Evolutionary conservation across 495 filamentous ascomycete genomes (phyloP).

Genomic region (Tricharina praecox): DNA sequence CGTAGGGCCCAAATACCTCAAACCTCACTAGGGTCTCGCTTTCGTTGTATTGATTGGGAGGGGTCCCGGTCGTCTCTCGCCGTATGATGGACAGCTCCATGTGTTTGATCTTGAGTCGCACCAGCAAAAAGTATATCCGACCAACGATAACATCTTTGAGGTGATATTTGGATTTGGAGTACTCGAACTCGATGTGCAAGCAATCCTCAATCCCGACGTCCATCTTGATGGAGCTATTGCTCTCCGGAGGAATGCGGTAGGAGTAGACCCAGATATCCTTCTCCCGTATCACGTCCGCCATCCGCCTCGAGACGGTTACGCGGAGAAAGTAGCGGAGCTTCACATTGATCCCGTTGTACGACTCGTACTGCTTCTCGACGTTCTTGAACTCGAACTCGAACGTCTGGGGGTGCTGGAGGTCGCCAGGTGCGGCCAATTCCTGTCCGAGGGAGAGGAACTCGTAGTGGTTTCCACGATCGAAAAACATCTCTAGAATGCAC

Average conservation of each 20-base stretch:
- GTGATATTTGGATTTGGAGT: slow-evolving; percentile 97
- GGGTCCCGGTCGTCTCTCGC: slow-evolving; percentile 85
- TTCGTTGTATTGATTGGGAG: slow-evolving; percentile 99
- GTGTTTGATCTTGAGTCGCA: slow-evolving; percentile 98
- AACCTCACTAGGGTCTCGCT: slow-evolving; percentile 96
- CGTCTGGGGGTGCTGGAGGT: slow-evolving; percentile 94
- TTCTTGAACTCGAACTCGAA: slow-evolving; percentile 99
- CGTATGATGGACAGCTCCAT: slow-evolving; percentile 99
- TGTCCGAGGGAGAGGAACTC: slow-evolving; percentile 94
- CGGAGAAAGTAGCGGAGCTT: slow-evolving; percentile 96
- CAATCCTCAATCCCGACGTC: slow-evolving; percentile 99
- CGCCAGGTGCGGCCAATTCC: slow-evolving; percentile 87
- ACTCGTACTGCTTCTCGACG: slow-evolving; percentile 99
- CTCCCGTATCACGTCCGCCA: slow-evolving; percentile 95
- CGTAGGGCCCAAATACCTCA: slow-evolving; percentile 42
- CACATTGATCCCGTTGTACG: slow-evolving; percentile 99
- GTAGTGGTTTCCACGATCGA: slow-evolving; percentile 96
- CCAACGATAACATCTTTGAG: slow-evolving; percentile 99
- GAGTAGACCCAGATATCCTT: slow-evolving; percentile 99
- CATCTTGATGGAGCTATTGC: slow-evolving; percentile 98
- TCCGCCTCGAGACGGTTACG: slow-evolving; percentile 86
- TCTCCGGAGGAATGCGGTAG: slow-evolving; percentile 95
- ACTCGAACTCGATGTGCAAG: slow-evolving; percentile 98
- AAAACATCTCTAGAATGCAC: slow-evolving; percentile 80
- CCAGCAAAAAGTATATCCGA: slow-evolving; percentile 94